phyloP scores from a whole-genome alignment of 495 filamentous ascomycete species.

The Monascus purpureus region DNA sequence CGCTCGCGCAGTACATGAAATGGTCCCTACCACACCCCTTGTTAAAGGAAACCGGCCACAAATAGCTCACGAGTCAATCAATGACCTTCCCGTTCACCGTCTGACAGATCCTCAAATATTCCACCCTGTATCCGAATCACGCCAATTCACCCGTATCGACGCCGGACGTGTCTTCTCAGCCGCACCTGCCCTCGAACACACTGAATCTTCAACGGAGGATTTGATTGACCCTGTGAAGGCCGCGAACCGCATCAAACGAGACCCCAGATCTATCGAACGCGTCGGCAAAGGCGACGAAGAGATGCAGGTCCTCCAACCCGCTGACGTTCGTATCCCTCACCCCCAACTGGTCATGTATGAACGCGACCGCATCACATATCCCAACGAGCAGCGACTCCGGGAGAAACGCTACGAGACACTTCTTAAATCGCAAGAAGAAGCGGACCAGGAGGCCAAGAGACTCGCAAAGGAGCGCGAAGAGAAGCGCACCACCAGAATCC shows the following conservation, averaged over 20 bases:
- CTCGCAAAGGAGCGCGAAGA: slow-evolving; percentile 25
- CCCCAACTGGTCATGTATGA: slow-evolving; percentile 64
- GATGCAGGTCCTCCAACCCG: slow-evolving; percentile 51
- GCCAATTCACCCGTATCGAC: slow-evolving; percentile 75
- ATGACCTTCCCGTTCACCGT: slow-evolving; percentile 76
- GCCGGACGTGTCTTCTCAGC: slow-evolving; percentile 70
- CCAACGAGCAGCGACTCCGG: slow-evolving; percentile 19
- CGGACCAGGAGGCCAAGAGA: slow-evolving; percentile 22
- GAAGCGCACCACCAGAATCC: slow-evolving; percentile 23
- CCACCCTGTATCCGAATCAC: slow-evolving; percentile 78
- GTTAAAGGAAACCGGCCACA: slow-evolving; percentile 10
- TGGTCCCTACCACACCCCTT: slow-evolving; percentile 54
- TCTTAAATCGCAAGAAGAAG: slow-evolving; percentile 27
- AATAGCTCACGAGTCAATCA: slow-evolving; percentile 65
- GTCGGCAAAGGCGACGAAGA: slow-evolving; percentile 29
- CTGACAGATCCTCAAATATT: slow-evolving; percentile 75
- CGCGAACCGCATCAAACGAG: slow-evolving; percentile 12
- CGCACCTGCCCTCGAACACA: slow-evolving; percentile 23
- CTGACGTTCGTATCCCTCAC: slow-evolving; percentile 78
- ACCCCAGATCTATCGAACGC: slow-evolving; percentile 20
- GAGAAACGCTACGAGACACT: slow-evolving; percentile 25
- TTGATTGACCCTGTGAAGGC: slow-evolving; percentile 18
- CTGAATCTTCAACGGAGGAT: slow-evolving; percentile 5
- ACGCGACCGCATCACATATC: slow-evolving; percentile 14
- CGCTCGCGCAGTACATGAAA: slow-evolving; percentile 55